Evolutionary conservation across 306 rosid genomes (phyloP).

Genomic region (Morella rubra): DNA sequence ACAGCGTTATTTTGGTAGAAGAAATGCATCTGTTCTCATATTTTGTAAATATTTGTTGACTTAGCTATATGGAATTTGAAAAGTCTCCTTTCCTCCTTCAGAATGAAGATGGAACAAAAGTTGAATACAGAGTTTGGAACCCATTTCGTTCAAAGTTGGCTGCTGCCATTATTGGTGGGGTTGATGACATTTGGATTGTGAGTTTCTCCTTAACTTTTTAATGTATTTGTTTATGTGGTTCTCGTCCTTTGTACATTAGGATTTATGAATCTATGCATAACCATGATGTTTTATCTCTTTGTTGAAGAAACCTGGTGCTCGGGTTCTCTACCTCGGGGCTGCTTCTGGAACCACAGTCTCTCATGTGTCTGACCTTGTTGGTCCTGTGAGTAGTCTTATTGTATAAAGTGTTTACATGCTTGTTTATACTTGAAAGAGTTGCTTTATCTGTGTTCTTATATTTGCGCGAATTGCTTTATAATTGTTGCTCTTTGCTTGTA

Average conservation of each 20-base stretch:
- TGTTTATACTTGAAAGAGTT: not conserved
- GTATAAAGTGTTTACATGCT: not conserved
- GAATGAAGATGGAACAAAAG: constrained; percentile 81
- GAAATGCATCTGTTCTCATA: not conserved
- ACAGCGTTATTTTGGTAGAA: not conserved
- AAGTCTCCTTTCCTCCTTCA: constrained; percentile 10
- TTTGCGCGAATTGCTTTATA: not conserved
- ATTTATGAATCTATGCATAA: not conserved
- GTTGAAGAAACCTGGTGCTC: constrained; percentile 72
- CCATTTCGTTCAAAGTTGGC: constrained; percentile 96
- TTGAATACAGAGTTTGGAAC: constrained; percentile 86
- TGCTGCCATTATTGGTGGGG: constrained; percentile 90
- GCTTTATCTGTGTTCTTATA: not conserved
- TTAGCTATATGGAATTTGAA: not conserved
- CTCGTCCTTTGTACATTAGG: not conserved
- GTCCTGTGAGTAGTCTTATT: constrained; percentile 57
- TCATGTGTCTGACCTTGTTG: constrained; percentile 93
- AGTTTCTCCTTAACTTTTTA: not conserved
- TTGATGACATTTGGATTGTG: constrained; percentile 83
- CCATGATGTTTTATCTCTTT: not conserved
- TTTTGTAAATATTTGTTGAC: not conserved
- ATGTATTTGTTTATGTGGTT: too few species aligned
- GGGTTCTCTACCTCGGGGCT: constrained; percentile 87
- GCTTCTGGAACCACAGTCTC: constrained; percentile 97
- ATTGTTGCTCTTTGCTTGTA: constrained; percentile 19